phyloP scores from a whole-genome alignment of 805 yeast species.

The Candida fluviatilis region DNA sequence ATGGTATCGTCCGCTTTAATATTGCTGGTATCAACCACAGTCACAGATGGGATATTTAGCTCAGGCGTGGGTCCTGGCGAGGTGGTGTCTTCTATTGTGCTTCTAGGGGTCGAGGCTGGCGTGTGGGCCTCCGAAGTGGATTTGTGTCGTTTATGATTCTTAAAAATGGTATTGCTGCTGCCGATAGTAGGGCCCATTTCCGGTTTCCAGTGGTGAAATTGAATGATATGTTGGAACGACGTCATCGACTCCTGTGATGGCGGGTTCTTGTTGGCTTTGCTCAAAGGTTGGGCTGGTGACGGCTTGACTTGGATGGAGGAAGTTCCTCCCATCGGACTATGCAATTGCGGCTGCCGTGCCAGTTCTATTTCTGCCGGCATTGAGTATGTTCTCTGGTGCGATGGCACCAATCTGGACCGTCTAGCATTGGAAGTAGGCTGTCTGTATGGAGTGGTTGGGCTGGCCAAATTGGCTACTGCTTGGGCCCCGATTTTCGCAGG shows the following conservation, averaged over 20 bases:
- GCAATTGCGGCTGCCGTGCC: constrained; percentile 6
- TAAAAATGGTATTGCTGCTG: constrained; percentile 5
- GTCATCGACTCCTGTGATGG: constrained; percentile 43
- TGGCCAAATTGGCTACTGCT: constrained; percentile 52
- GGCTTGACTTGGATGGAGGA: constrained; percentile 41
- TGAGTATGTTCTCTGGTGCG: constrained; percentile 40
- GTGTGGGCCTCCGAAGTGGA: constrained; percentile 26
- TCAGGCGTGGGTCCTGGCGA: not conserved
- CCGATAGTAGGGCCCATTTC: constrained; percentile 15
- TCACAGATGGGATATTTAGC: not conserved
- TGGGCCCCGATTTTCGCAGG: constrained; percentile 73
- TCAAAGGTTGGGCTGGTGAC: constrained; percentile 37
- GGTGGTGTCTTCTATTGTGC: constrained; percentile 4
- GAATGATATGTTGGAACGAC: constrained; percentile 47
- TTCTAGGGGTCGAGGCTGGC: constrained; percentile 18
- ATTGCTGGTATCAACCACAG: not conserved
- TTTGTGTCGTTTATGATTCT: constrained; percentile 36
- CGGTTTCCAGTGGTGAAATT: constrained; percentile 58
- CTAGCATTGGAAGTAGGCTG: constrained; percentile 14
- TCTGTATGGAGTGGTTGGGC: constrained; percentile 31
- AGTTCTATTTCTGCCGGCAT: constrained; percentile 30
- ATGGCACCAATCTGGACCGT: constrained; percentile 11
- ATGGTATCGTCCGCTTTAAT: constrained; percentile 1
- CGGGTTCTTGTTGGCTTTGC: constrained; percentile 26
- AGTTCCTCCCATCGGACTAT: constrained; percentile 23